Evolutionary conservation across 2,329 filamentous ascomycete genomes (phyloP).

Genomic region (Stachybotrys elegans): DNA sequence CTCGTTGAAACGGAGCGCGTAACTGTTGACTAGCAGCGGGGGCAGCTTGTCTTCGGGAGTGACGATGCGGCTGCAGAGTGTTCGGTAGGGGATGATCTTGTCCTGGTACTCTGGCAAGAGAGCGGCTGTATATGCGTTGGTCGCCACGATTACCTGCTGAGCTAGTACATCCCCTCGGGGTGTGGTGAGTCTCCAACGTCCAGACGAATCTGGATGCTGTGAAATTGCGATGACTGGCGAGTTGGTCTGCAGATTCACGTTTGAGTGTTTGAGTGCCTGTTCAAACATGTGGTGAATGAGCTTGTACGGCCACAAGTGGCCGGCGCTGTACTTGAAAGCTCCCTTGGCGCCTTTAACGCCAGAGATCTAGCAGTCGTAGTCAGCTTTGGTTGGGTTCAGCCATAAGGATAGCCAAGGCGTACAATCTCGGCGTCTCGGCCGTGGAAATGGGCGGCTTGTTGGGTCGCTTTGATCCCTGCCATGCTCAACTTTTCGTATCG

Average conservation of each 20-base stretch:
- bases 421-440: slow-evolving; percentile 19
- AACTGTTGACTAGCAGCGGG: slow-evolving; percentile 8
- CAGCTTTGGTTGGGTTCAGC: no score
- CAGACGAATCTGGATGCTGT: slow-evolving; percentile 4
- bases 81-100: slow-evolving; percentile 7
- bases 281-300: slow-evolving; percentile 20
- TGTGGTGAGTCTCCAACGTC: slow-evolving; percentile 15
- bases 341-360: slow-evolving; percentile 30
- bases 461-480: slow-evolving; percentile 5
- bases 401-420: slow-evolving; percentile 7
- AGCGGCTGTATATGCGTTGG: slow-evolving; percentile 22
- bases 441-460: not conserved
- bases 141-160: slow-evolving; percentile 17
- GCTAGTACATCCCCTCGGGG: slow-evolving; percentile 13
- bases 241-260: slow-evolving; percentile 23
- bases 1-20: slow-evolving; percentile 6
- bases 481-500: slow-evolving; percentile 24
- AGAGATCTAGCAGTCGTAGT: slow-evolving; percentile 14
- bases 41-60: not conserved
- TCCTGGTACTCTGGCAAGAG: slow-evolving; percentile 14
- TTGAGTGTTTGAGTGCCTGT: slow-evolving; percentile 10
- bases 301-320: slow-evolving; percentile 27
- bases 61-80: not conserved
- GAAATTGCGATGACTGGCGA: slow-evolving; percentile 17
- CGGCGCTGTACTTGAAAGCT: slow-evolving; percentile 23